These are phyloP conservation scores for Hericium erinaceus DNA, from an alignment of 768 basidiomycete genomes.

Conservation along the genomic window DNA sequence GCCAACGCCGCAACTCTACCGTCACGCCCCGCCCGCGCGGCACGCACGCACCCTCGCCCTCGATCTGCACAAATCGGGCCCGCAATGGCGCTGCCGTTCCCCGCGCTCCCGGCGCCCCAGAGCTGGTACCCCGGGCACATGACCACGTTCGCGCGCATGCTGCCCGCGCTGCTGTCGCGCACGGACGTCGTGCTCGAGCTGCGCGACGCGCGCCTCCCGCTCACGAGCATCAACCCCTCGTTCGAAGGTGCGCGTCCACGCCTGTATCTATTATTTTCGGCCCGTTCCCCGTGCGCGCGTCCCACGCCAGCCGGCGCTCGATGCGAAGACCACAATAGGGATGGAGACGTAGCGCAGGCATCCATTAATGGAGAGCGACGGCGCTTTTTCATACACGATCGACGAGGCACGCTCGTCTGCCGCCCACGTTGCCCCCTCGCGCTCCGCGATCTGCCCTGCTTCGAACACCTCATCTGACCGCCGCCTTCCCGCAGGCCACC, in stretches of 20 bases:
- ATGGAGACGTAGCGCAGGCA: too few relatives aligned
- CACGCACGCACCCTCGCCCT: background rate
- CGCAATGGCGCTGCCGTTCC: slow-evolving; percentile 27
- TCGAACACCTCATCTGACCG: slow-evolving; percentile 1
- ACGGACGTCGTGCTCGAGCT: slow-evolving; percentile 93
- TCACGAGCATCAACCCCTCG: slow-evolving; percentile 87
- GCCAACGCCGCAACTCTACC: background rate
- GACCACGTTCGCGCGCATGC: slow-evolving; percentile 72
- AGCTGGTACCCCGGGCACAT: slow-evolving; percentile 98
- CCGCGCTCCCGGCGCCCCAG: slow-evolving; percentile 57
- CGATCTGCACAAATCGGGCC: background rate
- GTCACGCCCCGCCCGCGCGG: background rate
- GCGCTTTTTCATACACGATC: background rate
- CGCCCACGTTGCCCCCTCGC: background rate
- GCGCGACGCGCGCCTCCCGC: slow-evolving; percentile 83
- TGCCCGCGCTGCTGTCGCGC: slow-evolving; percentile 68
- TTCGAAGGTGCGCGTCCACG: slow-evolving; percentile 61
- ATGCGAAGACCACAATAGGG: too few relatives aligned
- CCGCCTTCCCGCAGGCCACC: slow-evolving; percentile 4
- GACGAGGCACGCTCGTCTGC: background rate
- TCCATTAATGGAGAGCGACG: too few relatives aligned
- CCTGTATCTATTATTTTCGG: background rate
- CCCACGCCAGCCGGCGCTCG: background rate
- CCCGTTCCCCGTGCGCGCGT: background rate
- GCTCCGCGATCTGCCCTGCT: background rate